These are phyloP conservation scores for Rhizophagus clarus DNA, from an alignment of 192 early-diverging fungal genomes.

Conservation along the genomic window DNA sequence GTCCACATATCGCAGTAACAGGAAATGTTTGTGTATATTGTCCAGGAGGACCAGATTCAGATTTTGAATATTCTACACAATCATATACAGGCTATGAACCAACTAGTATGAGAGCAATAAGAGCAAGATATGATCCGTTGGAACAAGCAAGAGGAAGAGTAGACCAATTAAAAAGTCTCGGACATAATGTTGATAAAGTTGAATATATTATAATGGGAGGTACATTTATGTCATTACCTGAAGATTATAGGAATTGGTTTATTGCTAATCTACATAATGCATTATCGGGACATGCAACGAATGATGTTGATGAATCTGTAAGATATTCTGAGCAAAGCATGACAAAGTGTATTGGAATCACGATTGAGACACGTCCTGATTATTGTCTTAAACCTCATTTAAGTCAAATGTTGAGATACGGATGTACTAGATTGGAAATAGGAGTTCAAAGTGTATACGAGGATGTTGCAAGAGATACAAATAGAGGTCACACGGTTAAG, in stretches of 20 bases:
- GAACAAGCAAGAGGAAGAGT: conserved; percentile 94
- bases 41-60: conserved; percentile 97
- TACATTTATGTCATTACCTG: conserved; percentile 95
- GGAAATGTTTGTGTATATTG: conserved; percentile 99
- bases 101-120: conserved; percentile 97
- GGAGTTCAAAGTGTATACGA: conserved; percentile 99
- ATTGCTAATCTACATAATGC: conserved; percentile 97
- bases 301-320: conserved; percentile 97
- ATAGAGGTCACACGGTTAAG: conserved; percentile 96
- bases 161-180: conserved; percentile 90
- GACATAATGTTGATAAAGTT: conserved; percentile 95
- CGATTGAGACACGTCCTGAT: conserved; percentile 98
- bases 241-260: conserved; percentile 98
- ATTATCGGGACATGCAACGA: conserved; percentile 87
- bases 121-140: conserved; percentile 96
- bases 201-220: conserved; percentile 99
- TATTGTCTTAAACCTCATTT: conserved; percentile 98
- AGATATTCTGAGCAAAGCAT: conserved; percentile 94
- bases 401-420: conserved; percentile 97
- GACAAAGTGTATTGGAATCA: conserved; percentile 99
- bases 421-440: conserved; percentile 97
- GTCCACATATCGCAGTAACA: conserved; percentile 99
- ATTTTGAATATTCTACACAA: conserved; percentile 99
- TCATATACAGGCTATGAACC: conserved; percentile 99
- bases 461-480: conserved; percentile 98